Conservation (phyloP, 2,329 filamentous ascomycete genomes). For the Aspergillus pseudoviridinutans region DNA sequence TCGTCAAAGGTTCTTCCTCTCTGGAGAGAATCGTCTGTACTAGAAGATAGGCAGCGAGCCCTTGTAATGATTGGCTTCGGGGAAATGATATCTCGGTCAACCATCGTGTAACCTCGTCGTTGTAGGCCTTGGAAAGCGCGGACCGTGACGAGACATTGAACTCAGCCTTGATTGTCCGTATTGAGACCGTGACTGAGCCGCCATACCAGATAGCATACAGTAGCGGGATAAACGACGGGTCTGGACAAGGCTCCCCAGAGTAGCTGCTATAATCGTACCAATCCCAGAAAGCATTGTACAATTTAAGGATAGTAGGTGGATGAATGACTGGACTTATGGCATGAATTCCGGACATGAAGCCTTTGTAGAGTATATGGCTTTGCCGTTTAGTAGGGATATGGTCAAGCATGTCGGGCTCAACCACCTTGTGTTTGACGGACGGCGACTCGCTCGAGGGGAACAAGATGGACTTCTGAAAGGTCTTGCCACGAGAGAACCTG, state of each 20-base stretch:
- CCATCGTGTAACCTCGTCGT: constrained; percentile 43
- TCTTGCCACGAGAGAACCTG: constrained; percentile 20
- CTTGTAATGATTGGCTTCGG: constrained; percentile 42
- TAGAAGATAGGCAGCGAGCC: constrained; percentile 45
- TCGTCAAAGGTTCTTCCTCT: constrained; percentile 48
- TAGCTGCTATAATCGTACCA: constrained; percentile 41
- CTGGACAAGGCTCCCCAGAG: constrained; percentile 34
- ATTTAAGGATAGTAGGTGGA: constrained; percentile 39
- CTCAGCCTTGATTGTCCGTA: constrained; percentile 39
- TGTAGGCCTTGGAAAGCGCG: constrained; percentile 35
- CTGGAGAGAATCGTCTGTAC: constrained; percentile 45
- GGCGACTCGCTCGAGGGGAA: constrained; percentile 37
- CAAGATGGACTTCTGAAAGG: constrained; percentile 35
- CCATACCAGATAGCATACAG: constrained; percentile 48
- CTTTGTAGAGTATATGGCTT: constrained; percentile 45
- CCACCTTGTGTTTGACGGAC: constrained; percentile 25
- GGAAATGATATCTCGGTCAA: constrained; percentile 43
- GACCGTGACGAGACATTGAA: constrained; percentile 35
- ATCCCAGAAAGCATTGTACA: constrained; percentile 44
- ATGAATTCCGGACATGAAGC: constrained; percentile 46
- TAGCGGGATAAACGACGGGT: constrained; percentile 42
- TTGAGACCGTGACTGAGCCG: constrained; percentile 44
- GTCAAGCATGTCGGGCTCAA: constrained; percentile 40
- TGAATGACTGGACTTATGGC: constrained; percentile 44
- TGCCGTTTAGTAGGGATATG: constrained; percentile 42